Conservation (phyloP, 768 basidiomycete genomes). For the Boletus bicolor region DNA sequence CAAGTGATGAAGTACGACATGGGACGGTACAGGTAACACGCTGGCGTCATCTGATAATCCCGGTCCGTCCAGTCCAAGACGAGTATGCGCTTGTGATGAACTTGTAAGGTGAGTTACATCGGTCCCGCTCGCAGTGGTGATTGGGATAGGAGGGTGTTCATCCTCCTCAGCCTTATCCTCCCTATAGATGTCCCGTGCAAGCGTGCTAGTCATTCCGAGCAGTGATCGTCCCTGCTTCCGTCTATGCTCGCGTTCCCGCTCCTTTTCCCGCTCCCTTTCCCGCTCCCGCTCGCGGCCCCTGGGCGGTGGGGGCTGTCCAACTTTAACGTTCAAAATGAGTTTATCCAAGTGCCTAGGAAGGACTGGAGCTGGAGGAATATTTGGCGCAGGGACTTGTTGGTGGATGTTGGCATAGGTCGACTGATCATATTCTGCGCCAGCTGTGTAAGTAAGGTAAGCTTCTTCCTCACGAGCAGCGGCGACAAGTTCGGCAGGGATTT, state of each 20-base stretch:
- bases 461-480: slow-evolving; percentile 86
- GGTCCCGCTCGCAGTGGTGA: slow-evolving; percentile 39
- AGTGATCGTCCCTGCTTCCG: slow-evolving; percentile 32
- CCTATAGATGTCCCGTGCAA: slow-evolving; percentile 26
- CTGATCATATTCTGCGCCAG: slow-evolving; percentile 33
- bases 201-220: slow-evolving; percentile 35
- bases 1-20: slow-evolving; percentile 92
- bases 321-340: slow-evolving; percentile 74
- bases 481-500: slow-evolving; percentile 74
- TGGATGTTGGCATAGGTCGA: slow-evolving; percentile 35
- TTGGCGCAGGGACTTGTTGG: slow-evolving; percentile 55
- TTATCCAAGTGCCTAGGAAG: slow-evolving; percentile 92
- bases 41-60: slow-evolving; percentile 82
- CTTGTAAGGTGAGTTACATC: slow-evolving; percentile 34
- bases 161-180: slow-evolving; percentile 22
- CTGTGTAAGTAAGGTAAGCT: slow-evolving; percentile 49
- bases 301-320: slow-evolving; percentile 31
- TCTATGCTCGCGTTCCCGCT: slow-evolving; percentile 31
- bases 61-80: slow-evolving; percentile 35
- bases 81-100: slow-evolving; percentile 24
- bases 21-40: slow-evolving; percentile 88
- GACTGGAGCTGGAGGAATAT: slow-evolving; percentile 82
- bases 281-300: slow-evolving; percentile 35
- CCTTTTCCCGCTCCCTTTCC: slow-evolving; percentile 35
- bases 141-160: slow-evolving; percentile 30